phyloP scores from a whole-genome alignment of 768 basidiomycete species.

The Favolaschia claudopus region DNA sequence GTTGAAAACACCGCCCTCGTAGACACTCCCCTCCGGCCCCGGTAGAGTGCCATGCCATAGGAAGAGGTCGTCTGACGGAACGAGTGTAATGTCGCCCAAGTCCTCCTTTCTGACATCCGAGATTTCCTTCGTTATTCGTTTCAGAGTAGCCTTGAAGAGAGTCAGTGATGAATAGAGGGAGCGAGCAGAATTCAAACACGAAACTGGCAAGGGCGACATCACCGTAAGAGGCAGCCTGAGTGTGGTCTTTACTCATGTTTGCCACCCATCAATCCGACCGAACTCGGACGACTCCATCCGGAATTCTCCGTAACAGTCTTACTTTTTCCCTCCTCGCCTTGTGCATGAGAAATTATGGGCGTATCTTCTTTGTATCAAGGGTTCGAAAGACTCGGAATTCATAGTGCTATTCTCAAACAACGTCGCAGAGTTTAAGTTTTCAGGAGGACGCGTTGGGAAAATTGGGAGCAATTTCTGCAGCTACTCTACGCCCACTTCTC shows the following conservation, averaged over 20 bases:
- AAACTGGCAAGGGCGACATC: no score
- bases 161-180: neutral
- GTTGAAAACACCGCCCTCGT: conserved; percentile 80
- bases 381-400: no score
- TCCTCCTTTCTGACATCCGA: conserved; percentile 85
- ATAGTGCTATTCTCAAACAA: no score
- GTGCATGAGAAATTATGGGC: no score
- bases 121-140: conserved; percentile 86
- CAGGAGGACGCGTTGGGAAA: neutral
- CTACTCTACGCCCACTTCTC: conserved; percentile 1
- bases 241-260: no score
- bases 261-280: no score
- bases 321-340: no score
- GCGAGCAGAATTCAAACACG: no score
- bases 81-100: conserved; percentile 73
- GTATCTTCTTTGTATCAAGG: no score
- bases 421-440: neutral
- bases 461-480: neutral
- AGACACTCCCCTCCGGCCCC: conserved; percentile 83
- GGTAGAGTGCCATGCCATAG: conserved; percentile 81
- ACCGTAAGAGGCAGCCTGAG: no score
- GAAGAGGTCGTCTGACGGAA: conserved; percentile 71
- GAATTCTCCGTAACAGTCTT: no score
- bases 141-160: conserved; percentile 62
- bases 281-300: no score